Base-by-base conservation (phyloP, 169 alveolate genomes). In the Plasmodium inui region DNA sequence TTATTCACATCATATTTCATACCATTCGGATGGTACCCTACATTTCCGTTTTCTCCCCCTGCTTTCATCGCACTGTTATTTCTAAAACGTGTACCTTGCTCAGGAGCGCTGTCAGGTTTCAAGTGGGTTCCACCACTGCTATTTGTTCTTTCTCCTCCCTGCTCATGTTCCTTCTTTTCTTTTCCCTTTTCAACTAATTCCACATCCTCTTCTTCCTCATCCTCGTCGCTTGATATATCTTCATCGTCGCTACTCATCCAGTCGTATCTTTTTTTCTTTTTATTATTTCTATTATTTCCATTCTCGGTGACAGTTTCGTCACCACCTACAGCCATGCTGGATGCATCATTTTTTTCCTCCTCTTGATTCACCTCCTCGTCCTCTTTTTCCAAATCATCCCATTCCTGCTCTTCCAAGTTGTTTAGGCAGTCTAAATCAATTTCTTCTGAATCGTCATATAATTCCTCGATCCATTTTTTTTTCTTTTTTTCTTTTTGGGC, bases 181-280 rank as follows among this genome's bases (percentile, higher is more conserved):
- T 74, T n/a, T 7, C 46, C 57, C 83, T 34, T 74, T 44, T 34
- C 55, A 12, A 6, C 28, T 74, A 32, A n/a, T 39, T 32, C 84
- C 73, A 44, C 53, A 26, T 19, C 76, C 32, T 72, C 67, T 30
- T 84, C 79, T 61, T 89, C 94, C 19, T 89, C 61, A 12, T 50
- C 94, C 1, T 89, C 94, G 7, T 79, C 89, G 53, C 90, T 79
- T 17, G 94, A 67, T 89, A 89, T 89, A 79, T 89, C 94, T 79
- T 89, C 94, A 80, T 89, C 94, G 44, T 89, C 94, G 19, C 94
- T 89, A 89, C 94, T 89, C 94, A 89, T 89, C 94, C 94, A 89
- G 17, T 89, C 94, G 71, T 89, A 89, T 61, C 94, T 57, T 28
- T 50, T 79, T 89, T 67, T 89, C 71, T 79, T 89, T 39, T 78